Base-by-base conservation (phyloP, 352 stramenopile genomes). In the Globisporangium cylindrosporum region DNA sequence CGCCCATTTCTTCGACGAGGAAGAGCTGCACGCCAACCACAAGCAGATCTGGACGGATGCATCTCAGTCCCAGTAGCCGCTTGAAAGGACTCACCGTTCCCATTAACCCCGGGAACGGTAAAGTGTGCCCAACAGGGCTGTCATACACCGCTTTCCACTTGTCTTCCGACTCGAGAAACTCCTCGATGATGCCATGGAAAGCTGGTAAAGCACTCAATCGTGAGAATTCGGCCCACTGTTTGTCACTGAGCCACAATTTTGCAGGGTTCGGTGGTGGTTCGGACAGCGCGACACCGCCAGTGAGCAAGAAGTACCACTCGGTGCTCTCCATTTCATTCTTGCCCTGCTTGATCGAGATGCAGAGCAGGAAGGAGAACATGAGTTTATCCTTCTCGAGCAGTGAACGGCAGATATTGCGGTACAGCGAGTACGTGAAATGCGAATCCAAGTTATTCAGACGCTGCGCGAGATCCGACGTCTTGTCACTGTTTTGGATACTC, bases 301-400 rank as follows among this genome's bases (percentile, higher is more conserved):
- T 98, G 34, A 98, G 89, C 49, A 98, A 73, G 68, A 98, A 98
- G 24, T 97, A 91, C 93, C 94, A 98, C 72, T 98, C 92, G 15
- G 74, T 73, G 41, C 76, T 82, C 67, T 97, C 88, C 53, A 98
- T 69, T 65, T 92, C 81, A 61, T 82, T 72, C 58, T 88, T 86
- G 48, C 85, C 84, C 70, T 93, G 81, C 69, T 94, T 92, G 77
- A 97, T 96, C 2, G 84, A 91, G 53, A 94, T 87, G 22, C 88
- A 96, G 12, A 97, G 71, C 64, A 97, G 59, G 67, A 98, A 98
- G 1, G 91, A 94, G 60, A 98, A 98, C 76, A 98, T 93, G 34
- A 98, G 82, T 60, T 98, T 98, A 74, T 98, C 93, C 69, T 97
- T 98, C 59, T 98, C 93, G 24, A 98, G 75, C 29, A 98, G 76